Evolutionary conservation across 306 rosid species (phyloP).

Genomic region (Abrus pulchellus): DNA sequence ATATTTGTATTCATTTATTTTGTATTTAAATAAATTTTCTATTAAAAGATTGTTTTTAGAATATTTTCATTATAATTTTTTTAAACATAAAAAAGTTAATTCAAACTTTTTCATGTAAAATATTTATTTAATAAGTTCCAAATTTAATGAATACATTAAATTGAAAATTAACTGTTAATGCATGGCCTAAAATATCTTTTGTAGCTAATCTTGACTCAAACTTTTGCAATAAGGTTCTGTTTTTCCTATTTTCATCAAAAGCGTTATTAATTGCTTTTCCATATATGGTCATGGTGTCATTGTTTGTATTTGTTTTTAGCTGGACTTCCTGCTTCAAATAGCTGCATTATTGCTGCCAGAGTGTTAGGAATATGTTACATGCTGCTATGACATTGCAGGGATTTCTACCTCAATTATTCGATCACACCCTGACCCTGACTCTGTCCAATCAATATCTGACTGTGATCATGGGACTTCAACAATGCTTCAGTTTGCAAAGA

Average conservation of each 20-base stretch:
- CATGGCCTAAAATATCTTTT: not conserved
- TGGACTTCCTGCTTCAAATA: conserved; percentile 52
- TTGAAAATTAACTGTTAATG: not conserved
- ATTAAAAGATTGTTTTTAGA: not conserved
- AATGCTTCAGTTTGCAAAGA: conserved; percentile 75
- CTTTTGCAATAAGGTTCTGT: not conserved
- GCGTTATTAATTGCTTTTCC: not conserved
- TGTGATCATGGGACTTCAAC: conserved; percentile 65
- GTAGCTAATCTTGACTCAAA: not conserved
- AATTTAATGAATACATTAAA: not conserved
- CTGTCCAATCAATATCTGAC: conserved; percentile 65
- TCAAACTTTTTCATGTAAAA: not conserved
- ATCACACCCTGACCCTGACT: conserved; percentile 65
- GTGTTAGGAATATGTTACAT: conserved; percentile 49
- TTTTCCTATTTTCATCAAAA: conserved; percentile 19
- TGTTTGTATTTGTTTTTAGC: conserved; percentile 45
- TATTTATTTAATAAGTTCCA: not conserved
- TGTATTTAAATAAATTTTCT: not conserved
- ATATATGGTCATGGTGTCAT: conserved; percentile 3
- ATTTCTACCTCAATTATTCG: conserved; percentile 57
- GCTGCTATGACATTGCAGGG: conserved; percentile 59
- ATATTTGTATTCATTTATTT: not conserved
- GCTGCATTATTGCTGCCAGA: conserved; percentile 35
- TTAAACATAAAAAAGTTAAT: not conserved
- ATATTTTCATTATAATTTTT: not conserved